A percentile compares a stretch with the other conserved stretches of the same genome.
Evolutionary conservation across 495 filamentous ascomycete genomes (phyloP).

Genomic region (Aspergillus bridgeri): DNA sequence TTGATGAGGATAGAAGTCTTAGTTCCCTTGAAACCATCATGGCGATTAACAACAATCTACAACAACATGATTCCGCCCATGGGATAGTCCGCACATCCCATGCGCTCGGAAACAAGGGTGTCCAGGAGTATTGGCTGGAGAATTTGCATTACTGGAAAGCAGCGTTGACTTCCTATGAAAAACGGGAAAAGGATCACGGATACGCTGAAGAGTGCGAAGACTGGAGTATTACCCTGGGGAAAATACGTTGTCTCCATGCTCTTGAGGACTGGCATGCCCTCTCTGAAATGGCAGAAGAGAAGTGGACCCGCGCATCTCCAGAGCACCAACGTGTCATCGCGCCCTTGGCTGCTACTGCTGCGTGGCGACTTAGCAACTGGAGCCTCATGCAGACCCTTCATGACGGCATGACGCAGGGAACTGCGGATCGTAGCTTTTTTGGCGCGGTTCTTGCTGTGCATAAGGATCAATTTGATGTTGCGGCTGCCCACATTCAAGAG

Average conservation of each 20-base stretch:
- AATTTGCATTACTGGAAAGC: conserved; percentile 98
- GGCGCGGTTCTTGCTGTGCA: conserved; percentile 91
- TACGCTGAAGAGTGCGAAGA: conserved; percentile 54
- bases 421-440: conserved; percentile 94
- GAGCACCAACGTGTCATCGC: conserved; percentile 87
- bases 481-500: conserved; percentile 77
- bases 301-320: conserved; percentile 79
- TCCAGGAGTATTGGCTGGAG: conserved; percentile 97
- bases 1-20: conserved; percentile 91
- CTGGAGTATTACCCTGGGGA: conserved; percentile 94
- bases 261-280: conserved; percentile 95
- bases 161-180: conserved; percentile 82
- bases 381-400: conserved; percentile 96
- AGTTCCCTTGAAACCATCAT: conserved; percentile 94
- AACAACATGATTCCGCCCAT: conserved; percentile 95
- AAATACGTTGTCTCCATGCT: conserved; percentile 97
- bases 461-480: conserved; percentile 88
- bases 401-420: conserved; percentile 85
- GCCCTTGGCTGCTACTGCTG: conserved; percentile 87
- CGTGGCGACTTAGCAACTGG: conserved; percentile 95
- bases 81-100: conserved; percentile 94
- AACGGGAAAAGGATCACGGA: conserved; percentile 55
- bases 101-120: conserved; percentile 85
- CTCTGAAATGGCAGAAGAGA: conserved; percentile 81
- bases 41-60: conserved; percentile 96